Percentiles rank a stretch among this genome's conserved stretches.
Evolutionary conservation across 352 stramenopile species (phyloP).

Genomic region (Phytophthora fragariae): DNA sequence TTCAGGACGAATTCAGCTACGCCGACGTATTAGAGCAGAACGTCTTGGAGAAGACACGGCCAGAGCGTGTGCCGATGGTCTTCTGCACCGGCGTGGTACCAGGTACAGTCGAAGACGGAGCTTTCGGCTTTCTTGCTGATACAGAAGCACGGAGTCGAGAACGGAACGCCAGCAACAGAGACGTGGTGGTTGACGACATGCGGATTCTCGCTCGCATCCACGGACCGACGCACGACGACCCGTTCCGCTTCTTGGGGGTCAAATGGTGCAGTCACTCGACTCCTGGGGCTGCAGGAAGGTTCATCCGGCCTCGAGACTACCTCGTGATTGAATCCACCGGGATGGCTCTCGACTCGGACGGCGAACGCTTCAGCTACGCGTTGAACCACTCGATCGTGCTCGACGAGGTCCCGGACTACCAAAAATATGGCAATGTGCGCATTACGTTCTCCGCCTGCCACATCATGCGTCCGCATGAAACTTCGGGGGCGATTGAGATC

Average conservation of each 20-base stretch:
- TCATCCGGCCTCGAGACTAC: constrained; percentile 63
- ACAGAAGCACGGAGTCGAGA: constrained; percentile 39
- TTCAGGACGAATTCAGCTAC: constrained; percentile 19
- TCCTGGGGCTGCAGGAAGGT: constrained; percentile 10
- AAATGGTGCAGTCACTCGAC: constrained; percentile 49
- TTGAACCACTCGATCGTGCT: constrained; percentile 48
- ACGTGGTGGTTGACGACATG: constrained; percentile 34
- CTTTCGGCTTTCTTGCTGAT: constrained; percentile 45
- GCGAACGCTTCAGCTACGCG: constrained; percentile 39
- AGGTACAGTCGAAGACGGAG: constrained; percentile 52
- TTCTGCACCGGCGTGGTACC: constrained; percentile 36
- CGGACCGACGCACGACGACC: constrained; percentile 45
- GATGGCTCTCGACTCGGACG: constrained; percentile 44
- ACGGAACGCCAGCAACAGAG: constrained; percentile 30
- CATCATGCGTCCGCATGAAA: constrained; percentile 38
- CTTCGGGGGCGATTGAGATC: constrained; percentile 41
- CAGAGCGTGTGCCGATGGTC: constrained; percentile 35
- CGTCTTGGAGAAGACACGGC: constrained; percentile 36
- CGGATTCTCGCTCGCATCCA: constrained; percentile 46
- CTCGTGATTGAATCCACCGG: constrained; percentile 57
- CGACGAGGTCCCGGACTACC: constrained; percentile 40
- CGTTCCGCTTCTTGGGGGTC: constrained; percentile 55
- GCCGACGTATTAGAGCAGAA: constrained; percentile 32
- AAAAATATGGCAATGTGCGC: constrained; percentile 32
- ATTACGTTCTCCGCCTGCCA: constrained; percentile 45